Base-by-base conservation (phyloP, 805 yeast species). In the Yarrowia divulgata region DNA sequence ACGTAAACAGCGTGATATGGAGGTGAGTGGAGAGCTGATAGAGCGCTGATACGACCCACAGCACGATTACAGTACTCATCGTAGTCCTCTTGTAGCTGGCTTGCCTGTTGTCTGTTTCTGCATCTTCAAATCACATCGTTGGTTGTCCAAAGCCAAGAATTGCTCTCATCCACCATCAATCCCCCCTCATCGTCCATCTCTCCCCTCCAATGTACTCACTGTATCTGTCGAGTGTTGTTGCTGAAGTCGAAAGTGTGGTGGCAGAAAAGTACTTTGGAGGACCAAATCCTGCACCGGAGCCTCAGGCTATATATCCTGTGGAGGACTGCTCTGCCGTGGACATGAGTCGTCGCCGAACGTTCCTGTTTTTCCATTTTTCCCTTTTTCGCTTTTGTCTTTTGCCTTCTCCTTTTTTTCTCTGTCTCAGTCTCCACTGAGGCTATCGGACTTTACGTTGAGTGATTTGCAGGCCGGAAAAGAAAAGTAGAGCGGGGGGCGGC, bases 391-490 rank as follows among this genome's bases (percentile, higher is more conserved):
- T 40, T 40, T 40, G 16, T 6, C 8, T 14, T 40, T 40, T 34
- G 7, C n/a, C 35, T 52, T 37, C 13, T 37, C 34, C 6, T 19
- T 37, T n/a, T 54, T 35, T 35, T 37, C 10, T 16, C 43, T 18
- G 43, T 54, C 60, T 54, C 34, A 37, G 60, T 18, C 60, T 37
- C 60, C 60, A 54, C 57, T 13, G 60, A 54, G 60, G 32, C 18
- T 54, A 54, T 54, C 45, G 60, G 60, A 8, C n/a, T 37, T 54
- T 13, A 45, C 14, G 18, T 54, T 37, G 57, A 50, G 57, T 50
- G 42, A 50, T 50, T 50, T 50, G 57, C 55, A n/a, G n/a, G 35
- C 2, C 23, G 8, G 10, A 32, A 49, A 16, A 16, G 39, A 16
- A 16, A 32, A 23, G 37, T 34, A 8, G 18, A 40, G 7, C 6